A percentile compares a stretch with the other conserved stretches of the same genome.
Evolutionary conservation across 768 basidiomycete species (phyloP).

Genomic region (Cytidiella melzeri): DNA sequence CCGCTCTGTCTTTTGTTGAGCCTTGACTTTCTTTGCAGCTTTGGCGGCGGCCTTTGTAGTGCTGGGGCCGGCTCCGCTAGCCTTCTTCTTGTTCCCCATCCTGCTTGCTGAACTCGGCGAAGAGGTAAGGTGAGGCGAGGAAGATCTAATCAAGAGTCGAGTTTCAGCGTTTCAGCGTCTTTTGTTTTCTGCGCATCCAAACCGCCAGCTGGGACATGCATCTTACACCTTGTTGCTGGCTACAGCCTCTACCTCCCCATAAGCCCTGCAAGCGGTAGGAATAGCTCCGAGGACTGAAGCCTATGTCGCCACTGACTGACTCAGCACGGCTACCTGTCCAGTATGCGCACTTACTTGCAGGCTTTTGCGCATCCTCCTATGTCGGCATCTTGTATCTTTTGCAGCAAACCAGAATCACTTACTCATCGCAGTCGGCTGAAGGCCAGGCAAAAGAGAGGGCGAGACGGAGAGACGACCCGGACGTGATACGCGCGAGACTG

Average conservation of each 20-base stretch:
- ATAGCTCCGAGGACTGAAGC: no score
- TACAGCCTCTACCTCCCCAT: no score
- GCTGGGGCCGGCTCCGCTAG: constrained; percentile 20
- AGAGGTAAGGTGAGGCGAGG: neutral
- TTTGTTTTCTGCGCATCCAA: no score
- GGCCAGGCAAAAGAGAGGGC: constrained; percentile 34
- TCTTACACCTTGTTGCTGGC: no score
- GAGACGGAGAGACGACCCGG: constrained; percentile 75
- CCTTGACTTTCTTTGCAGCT: constrained; percentile 62
- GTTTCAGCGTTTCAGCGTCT: no score
- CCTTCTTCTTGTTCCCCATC: constrained; percentile 58
- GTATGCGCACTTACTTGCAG: constrained; percentile 48
- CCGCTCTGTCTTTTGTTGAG: constrained; percentile 58
- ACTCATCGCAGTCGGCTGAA: constrained; percentile 17
- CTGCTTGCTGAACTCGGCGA: neutral
- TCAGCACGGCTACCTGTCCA: constrained; percentile 19
- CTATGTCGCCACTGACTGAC: no score
- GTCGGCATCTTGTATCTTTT: constrained; percentile 81
- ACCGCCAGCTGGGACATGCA: no score
- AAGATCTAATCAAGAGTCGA: no score
- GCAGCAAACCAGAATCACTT: constrained; percentile 51
- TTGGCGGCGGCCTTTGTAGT: constrained; percentile 39
- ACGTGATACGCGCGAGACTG: constrained; percentile 77
- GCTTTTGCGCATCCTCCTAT: constrained; percentile 58
- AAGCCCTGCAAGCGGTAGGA: no score